A percentile compares a stretch with the other conserved stretches of the same genome.
phyloP scores from a whole-genome alignment of 2,329 filamentous ascomycete genomes.

The Colletotrichum musae region DNA sequence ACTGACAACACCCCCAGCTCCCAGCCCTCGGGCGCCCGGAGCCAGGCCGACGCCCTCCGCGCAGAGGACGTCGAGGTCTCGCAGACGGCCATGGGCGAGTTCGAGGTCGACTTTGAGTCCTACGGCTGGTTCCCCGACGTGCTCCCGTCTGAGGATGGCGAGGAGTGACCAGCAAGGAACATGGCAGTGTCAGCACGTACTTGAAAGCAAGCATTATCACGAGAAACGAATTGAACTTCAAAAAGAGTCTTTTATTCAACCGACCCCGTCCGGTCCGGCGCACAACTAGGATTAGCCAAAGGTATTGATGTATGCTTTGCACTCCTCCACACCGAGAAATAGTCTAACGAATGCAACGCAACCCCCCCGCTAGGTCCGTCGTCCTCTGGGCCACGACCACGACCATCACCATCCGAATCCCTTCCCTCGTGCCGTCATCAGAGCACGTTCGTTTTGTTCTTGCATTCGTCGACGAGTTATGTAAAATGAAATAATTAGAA shows the following conservation, averaged over 20 bases:
- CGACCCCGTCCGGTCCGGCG: slow-evolving; percentile 18
- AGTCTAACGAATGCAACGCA: slow-evolving; percentile 17
- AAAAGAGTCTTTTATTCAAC: slow-evolving; percentile 31
- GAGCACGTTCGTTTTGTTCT: slow-evolving; percentile 27
- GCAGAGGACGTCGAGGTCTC: slow-evolving; percentile 69
- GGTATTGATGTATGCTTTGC: slow-evolving; percentile 21
- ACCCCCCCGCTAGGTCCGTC: neutral
- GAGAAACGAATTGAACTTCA: neutral
- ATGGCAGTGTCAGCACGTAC: neutral
- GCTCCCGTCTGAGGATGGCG: slow-evolving; percentile 61
- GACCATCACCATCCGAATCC: slow-evolving; percentile 3
- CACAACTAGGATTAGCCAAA: slow-evolving; percentile 36
- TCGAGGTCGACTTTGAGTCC: slow-evolving; percentile 64
- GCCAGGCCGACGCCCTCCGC: slow-evolving; percentile 65
- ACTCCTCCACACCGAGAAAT: slow-evolving; percentile 1
- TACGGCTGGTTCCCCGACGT: slow-evolving; percentile 70
- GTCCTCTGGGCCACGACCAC: slow-evolving; percentile 6
- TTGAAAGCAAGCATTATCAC: neutral
- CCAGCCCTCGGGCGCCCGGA: slow-evolving; percentile 62
- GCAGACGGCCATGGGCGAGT: slow-evolving; percentile 64
- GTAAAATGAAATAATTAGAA: slow-evolving; percentile 32
- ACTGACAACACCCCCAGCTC: slow-evolving; percentile 53
- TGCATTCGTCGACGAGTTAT: slow-evolving; percentile 34
- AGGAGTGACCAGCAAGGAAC: slow-evolving; percentile 21
- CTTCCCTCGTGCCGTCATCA: slow-evolving; percentile 37